Conservation (phyloP, 2,329 filamentous ascomycete species). For the Ophiostoma piceae region DNA sequence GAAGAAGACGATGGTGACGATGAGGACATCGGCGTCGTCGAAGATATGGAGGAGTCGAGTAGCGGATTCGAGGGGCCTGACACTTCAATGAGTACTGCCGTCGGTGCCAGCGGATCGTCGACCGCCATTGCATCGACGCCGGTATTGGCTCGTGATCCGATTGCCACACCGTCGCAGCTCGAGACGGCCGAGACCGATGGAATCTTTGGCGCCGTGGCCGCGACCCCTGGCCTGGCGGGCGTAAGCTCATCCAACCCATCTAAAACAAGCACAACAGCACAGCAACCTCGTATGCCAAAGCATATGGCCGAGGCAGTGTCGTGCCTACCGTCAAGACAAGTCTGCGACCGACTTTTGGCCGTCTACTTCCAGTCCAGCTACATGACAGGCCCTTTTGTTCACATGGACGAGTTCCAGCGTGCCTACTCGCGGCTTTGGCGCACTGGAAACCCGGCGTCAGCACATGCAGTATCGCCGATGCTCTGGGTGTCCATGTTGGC, state of each 20-base stretch:
- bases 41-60: conserved; percentile 5
- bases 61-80: background rate
- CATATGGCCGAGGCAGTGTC: conserved; percentile 34
- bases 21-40: conserved; percentile 3
- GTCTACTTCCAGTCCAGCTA: conserved; percentile 40
- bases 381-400: conserved; percentile 38
- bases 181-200: conserved; percentile 33
- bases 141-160: background rate
- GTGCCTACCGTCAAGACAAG: conserved; percentile 36
- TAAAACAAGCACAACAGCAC: background rate
- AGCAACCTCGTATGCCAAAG: conserved; percentile 26
- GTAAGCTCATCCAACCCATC: background rate
- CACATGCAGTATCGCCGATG: conserved; percentile 37
- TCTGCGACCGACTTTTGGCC: conserved; percentile 37
- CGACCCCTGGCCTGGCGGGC: background rate
- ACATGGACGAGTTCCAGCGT: conserved; percentile 43
- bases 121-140: background rate
- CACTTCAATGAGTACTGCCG: background rate
- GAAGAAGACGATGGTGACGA: background rate
- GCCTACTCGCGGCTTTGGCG: conserved; percentile 47
- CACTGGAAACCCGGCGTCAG: conserved; percentile 25
- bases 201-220: conserved; percentile 32
- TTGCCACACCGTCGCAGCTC: background rate
- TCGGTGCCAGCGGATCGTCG: background rate
- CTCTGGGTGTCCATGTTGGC: conserved; percentile 50